Evolutionary conservation across 139 green algal species (phyloP).

Genomic region (Yamagishiella unicocca): DNA sequence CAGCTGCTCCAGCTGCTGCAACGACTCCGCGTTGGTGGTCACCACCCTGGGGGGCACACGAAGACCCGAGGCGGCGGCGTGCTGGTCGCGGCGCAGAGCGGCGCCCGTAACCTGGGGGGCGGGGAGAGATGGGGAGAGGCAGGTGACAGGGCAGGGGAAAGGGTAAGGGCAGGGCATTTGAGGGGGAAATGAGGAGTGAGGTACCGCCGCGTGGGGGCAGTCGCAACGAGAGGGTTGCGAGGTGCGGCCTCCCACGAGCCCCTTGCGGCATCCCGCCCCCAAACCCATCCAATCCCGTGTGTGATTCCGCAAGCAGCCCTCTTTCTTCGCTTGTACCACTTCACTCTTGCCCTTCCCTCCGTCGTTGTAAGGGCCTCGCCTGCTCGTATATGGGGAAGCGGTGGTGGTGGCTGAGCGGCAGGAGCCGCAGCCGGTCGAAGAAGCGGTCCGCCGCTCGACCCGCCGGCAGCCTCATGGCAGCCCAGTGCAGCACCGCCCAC

Average conservation of each 20-base stretch:
- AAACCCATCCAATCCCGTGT: no score
- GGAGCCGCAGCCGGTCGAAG: conserved; percentile 42
- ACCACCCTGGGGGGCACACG: conserved; percentile 39
- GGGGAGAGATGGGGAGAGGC: no score
- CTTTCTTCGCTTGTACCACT: no score
- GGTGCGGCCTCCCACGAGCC: no score
- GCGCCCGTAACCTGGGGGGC: conserved; percentile 42
- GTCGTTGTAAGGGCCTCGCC: no score
- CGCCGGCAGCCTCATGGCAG: conserved; percentile 4
- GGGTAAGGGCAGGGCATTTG: no score
- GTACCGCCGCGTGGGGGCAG: not conserved
- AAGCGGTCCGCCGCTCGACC: conserved; percentile 50
- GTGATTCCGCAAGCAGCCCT: no score
- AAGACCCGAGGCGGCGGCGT: not conserved
- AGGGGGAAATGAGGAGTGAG: no score
- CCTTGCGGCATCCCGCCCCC: no score
- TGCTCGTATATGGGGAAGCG: conserved; percentile 64
- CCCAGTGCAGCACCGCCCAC: conserved; percentile 44
- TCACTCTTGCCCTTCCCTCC: no score
- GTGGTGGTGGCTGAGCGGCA: conserved; percentile 63
- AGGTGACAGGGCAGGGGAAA: no score
- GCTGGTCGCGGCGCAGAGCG: conserved; percentile 39
- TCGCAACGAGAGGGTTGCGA: no score
- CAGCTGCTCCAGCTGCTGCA: conserved; percentile 11
- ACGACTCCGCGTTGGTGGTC: conserved; percentile 2